These are phyloP conservation scores for Colletotrichum somersetense DNA, from an alignment of 2,329 filamentous ascomycete genomes.

Conservation along the genomic window DNA sequence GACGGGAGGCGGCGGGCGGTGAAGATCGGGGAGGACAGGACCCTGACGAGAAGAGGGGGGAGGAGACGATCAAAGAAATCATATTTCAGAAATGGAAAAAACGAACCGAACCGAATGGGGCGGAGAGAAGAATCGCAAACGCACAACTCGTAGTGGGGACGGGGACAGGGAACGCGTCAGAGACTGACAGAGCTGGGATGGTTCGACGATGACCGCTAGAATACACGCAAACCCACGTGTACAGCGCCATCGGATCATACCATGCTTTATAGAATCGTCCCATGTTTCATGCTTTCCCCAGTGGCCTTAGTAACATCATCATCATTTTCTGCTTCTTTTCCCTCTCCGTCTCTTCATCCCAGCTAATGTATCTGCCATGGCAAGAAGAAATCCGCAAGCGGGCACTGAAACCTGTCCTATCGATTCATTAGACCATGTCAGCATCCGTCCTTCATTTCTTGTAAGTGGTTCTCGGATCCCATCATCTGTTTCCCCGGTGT, in stretches of 20 bases:
- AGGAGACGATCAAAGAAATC: not conserved
- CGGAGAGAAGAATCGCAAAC: not conserved
- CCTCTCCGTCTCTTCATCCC: not conserved
- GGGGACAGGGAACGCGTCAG: constrained; percentile 25
- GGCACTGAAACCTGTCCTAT: not conserved
- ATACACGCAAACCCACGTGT: not conserved
- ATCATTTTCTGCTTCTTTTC: not conserved
- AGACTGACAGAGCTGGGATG: constrained; percentile 3
- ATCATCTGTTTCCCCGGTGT: not conserved
- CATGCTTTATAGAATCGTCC: not conserved
- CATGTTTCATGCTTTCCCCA: not conserved
- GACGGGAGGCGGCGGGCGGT: constrained; percentile 27
- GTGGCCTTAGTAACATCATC: not conserved
- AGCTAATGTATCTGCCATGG: not conserved
- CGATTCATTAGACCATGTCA: constrained; percentile 17
- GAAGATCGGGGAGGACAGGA: not conserved
- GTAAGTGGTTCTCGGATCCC: constrained; percentile 10
- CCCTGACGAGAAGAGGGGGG: not conserved
- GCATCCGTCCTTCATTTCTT: not conserved
- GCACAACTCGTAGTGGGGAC: constrained; percentile 3
- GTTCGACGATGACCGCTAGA: not conserved
- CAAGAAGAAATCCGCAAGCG: not conserved
- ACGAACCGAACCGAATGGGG: not conserved
- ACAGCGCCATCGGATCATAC: constrained; percentile 5
- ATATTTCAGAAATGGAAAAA: not conserved